Base-by-base conservation (phyloP, 1,284 basidiomycete genomes). In the Heterobasidion annosum region DNA sequence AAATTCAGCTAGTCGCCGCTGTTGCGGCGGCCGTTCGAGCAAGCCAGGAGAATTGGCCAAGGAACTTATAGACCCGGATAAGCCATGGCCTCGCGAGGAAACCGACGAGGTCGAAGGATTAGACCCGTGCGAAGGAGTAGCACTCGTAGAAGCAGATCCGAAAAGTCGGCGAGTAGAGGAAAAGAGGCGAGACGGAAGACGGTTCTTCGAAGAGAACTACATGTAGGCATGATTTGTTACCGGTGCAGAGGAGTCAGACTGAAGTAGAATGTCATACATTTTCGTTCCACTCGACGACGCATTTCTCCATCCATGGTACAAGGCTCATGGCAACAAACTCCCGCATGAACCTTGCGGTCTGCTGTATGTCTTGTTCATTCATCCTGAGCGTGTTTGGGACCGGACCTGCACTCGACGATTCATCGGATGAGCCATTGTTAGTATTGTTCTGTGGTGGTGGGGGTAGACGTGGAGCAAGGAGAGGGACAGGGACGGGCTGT, bases 261-360 rank as follows among this genome's bases (percentile, higher is more conserved):
- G 9, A 50, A 48, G 46, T 48, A 58, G 51, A 50, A 51, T 51
- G 10, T 63, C 75, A 58, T 63, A 90, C 88, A 58, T 79, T 79
- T 73, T 99, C 96, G 66, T 97, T 97, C 90, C 93, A 97, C 56
- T 97, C 91, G 48, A 93, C 67, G 1, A 97, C 88, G 64, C 85
- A 88, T 61, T 89, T 89, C 71, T 99, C 96, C 91, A 99, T 94
- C 87, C 91, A 98, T 0, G 96, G 96, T 3, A 98, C 72, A 37
- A 99, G 73, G 62, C 89, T 94, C 81, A 93, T 93, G 3, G 88
- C 85, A 1, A 93, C 80, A 61, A 98, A 88, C 67, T 98, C 96
- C 47, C 95, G 81, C 6, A 93, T 80, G 61, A 98, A 93, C 46
- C 83, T 81, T 0, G 85, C 85, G 25, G 91, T 82, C 57, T 85